phyloP scores from a whole-genome alignment of 2,329 filamentous ascomycete species.

The Fusarium xyrophilum region DNA sequence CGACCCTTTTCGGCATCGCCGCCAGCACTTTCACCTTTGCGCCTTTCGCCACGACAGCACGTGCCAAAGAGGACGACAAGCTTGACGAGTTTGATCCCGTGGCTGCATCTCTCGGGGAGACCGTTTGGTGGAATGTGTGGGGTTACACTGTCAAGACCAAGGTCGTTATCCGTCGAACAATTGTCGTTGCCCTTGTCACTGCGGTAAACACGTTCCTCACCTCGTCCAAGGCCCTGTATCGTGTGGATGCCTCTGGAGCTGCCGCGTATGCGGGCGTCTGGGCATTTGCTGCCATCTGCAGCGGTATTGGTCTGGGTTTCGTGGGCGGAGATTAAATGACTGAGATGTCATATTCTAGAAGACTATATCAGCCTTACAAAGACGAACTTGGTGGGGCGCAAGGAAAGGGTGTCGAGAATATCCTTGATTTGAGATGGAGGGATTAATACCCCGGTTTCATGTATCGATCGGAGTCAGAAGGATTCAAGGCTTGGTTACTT shows the following conservation, averaged over 20 bases:
- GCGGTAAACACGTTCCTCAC: constrained; percentile 68
- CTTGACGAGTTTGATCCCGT: constrained; percentile 66
- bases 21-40: constrained; percentile 80
- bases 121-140: constrained; percentile 75
- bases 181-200: constrained; percentile 63
- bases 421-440: constrained; percentile 26
- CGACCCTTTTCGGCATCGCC: constrained; percentile 68
- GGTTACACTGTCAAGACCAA: constrained; percentile 69
- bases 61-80: constrained; percentile 56
- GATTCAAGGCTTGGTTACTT: constrained; percentile 17
- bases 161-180: constrained; percentile 69
- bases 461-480: constrained; percentile 18
- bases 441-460: constrained; percentile 26
- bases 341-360: constrained; percentile 2
- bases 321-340: constrained; percentile 53
- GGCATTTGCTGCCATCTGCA: constrained; percentile 68
- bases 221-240: constrained; percentile 70
- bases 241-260: constrained; percentile 74
- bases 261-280: constrained; percentile 76
- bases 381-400: neutral
- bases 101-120: constrained; percentile 71
- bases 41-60: constrained; percentile 64
- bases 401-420: constrained; percentile 7
- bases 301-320: constrained; percentile 62
- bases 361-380: constrained; percentile 28